phyloP scores from a whole-genome alignment of 257 asterid genomes.

The Solanum piurae region DNA sequence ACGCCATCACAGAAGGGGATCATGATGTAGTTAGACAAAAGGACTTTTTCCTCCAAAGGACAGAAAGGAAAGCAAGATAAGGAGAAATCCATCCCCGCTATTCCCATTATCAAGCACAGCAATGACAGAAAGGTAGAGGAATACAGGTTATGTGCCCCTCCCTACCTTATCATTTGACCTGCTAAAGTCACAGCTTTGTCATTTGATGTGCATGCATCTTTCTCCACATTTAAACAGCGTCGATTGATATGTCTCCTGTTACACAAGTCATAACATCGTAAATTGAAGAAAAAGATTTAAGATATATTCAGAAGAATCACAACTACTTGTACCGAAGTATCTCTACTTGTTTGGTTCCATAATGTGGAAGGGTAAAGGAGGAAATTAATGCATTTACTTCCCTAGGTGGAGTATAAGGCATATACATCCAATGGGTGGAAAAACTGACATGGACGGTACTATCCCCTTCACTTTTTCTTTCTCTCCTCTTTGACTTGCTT shows the following conservation, averaged over 20 bases:
- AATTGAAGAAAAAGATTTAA: background rate
- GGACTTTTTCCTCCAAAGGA: background rate
- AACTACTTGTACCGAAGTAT: background rate
- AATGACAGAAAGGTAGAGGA: background rate
- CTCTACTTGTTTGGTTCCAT: background rate
- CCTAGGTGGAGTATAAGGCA: background rate
- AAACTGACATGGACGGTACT: background rate
- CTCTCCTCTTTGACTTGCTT: background rate
- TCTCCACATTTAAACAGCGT: conserved; percentile 22
- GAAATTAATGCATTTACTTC: background rate
- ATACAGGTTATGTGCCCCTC: background rate
- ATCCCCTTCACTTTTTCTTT: background rate
- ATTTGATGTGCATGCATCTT: conserved; percentile 26
- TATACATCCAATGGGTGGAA: background rate
- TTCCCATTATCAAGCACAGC: background rate
- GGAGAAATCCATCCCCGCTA: background rate
- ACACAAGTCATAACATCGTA: conserved; percentile 3
- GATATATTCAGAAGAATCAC: background rate
- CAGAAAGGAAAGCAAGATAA: background rate
- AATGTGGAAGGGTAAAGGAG: background rate
- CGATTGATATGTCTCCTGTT: conserved; percentile 47
- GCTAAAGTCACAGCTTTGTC: conserved; percentile 55
- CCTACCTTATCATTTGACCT: conserved; percentile 50
- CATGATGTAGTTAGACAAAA: background rate
- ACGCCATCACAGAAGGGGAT: background rate